Base-by-base conservation (phyloP, 2,329 filamentous ascomycete species). In the Blastomyces emzantsi region DNA sequence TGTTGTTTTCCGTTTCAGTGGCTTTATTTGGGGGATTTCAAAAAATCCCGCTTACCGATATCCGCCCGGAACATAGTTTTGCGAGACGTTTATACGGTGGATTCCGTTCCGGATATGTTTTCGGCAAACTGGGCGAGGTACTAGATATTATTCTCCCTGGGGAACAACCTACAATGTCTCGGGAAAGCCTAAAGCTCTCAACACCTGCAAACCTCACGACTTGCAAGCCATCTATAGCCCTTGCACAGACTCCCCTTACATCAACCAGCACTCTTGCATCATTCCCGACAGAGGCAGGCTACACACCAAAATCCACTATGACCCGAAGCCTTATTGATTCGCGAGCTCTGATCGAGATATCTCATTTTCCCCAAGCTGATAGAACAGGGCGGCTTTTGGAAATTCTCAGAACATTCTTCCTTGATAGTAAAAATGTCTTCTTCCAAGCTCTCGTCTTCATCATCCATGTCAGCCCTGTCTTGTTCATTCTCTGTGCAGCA, bases 21-120 rank as follows among this genome's bases (percentile, higher is more conserved):
- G 70, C 67, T 45, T 56, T 71, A 33, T 68, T 69, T 60, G 68
- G 69, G 4, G 57, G 36, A 25, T 64, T 52, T 56, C 65, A 67
- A 2, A 49, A 61, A n/a, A 56, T 63, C 25, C 64, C 63, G 3
- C 19, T 65, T 1, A 60, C 60, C 8, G 30, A 61, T 28, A 63
- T 64, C 52, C 54, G 22, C 9, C 61, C 61, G 30, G 59, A 59
- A 30, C 49, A 54, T n/a, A 54, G 61, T 41, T 62, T 61, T 60
- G 52, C 62, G n/a, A n/a, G 62, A 19, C 64, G 62, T 25, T n/a
- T 67, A 22, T 60, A 43, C 9, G 60, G 61, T 15, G 64, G 52
- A 17, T 57, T 63, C 56, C 52, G 61, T 43, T 52, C 64, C 25
- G 62, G 60, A 3, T 63, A 62, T 52, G 28, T 59, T 41, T 52